These are phyloP conservation scores for Umbilicus rupestris DNA, from an alignment of 164 flowering plant genomes.

Conservation along the genomic window DNA sequence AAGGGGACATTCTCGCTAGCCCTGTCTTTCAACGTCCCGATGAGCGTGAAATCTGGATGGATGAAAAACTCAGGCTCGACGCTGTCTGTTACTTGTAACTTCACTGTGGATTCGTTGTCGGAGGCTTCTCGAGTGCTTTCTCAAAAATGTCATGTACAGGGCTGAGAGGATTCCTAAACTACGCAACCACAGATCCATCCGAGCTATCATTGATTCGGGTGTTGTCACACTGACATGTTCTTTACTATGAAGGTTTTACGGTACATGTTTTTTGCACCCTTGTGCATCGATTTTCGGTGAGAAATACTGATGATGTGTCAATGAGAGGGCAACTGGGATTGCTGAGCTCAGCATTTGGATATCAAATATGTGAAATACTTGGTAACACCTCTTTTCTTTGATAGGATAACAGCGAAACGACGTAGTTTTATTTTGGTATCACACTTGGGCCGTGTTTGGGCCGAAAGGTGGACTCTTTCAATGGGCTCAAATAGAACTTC, in stretches of 20 bases:
- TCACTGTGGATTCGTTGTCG: constrained; percentile 25
- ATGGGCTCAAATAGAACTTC: too few relatives aligned
- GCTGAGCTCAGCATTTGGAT: background rate
- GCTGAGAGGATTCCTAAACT: background rate
- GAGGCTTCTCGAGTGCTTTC: constrained; percentile 20
- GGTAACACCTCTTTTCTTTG: background rate
- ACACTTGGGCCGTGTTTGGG: too few relatives aligned
- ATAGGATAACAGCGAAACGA: background rate
- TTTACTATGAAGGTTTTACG: background rate
- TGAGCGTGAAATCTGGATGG: constrained; percentile 16
- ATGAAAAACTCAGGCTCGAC: constrained; percentile 13
- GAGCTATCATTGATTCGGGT: background rate
- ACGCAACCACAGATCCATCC: background rate
- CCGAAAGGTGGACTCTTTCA: too few relatives aligned
- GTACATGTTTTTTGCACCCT: background rate
- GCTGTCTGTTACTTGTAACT: constrained; percentile 24
- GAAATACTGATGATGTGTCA: background rate
- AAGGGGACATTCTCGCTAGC: constrained; percentile 14
- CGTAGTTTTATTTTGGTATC: background rate
- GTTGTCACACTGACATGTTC: background rate
- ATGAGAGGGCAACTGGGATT: background rate
- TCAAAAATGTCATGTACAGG: constrained; percentile 21
- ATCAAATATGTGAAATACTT: background rate
- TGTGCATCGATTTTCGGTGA: background rate
- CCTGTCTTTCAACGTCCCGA: constrained; percentile 17